phyloP scores from a whole-genome alignment of 139 green algal genomes.

The Tetradesmus lagerheimii region DNA sequence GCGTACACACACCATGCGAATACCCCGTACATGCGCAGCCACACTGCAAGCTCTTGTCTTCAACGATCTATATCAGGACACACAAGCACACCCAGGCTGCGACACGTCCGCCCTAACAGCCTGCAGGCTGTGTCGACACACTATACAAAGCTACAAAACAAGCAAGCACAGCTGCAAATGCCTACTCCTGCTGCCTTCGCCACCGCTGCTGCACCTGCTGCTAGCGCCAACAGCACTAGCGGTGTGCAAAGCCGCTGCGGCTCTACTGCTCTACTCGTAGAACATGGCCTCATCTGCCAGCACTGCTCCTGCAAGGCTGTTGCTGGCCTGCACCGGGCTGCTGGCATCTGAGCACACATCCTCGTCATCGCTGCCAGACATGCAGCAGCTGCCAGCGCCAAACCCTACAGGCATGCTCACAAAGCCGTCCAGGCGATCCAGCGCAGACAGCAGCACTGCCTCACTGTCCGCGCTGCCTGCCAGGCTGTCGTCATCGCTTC shows the following conservation, averaged over 20 bases:
- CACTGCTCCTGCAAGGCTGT: not conserved
- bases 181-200: not conserved
- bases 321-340: not conserved
- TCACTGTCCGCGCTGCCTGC: conserved; percentile 34
- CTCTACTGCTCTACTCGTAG: conserved; percentile 11
- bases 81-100: not conserved
- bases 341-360: conserved; percentile 34
- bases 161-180: not conserved
- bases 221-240: not conserved
- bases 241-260: too few relatives aligned
- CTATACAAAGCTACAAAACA: not conserved
- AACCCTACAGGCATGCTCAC: not conserved
- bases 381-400: conserved; percentile 15
- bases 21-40: not conserved
- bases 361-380: not conserved
- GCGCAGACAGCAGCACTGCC: conserved; percentile 56
- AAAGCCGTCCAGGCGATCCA: conserved; percentile 55
- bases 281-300: conserved; percentile 33
- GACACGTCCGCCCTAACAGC: too few relatives aligned
- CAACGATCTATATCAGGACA: not conserved
- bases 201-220: not conserved
- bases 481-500: conserved; percentile 18
- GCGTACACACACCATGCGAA: not conserved
- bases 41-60: not conserved
- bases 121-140: not conserved